These are phyloP conservation scores for Diplodia intermedia DNA, from an alignment of 2,329 filamentous ascomycete genomes.

Conservation along the genomic window DNA sequence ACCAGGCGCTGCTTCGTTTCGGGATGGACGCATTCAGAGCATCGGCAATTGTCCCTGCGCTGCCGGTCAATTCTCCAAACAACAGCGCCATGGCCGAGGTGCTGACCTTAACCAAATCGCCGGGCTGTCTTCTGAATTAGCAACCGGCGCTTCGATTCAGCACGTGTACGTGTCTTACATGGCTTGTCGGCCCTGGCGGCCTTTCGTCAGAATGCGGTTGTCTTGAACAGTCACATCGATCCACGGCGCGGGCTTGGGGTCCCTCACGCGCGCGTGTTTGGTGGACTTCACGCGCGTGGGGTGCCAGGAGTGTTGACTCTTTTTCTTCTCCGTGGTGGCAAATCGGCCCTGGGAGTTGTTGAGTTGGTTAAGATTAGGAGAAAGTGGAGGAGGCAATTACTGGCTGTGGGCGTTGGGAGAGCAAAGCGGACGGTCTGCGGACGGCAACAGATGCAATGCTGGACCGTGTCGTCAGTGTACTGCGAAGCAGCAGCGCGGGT, in stretches of 20 bases:
- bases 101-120: constrained; percentile 23
- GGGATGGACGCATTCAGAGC: constrained; percentile 69
- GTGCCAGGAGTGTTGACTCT: no score
- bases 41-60: constrained; percentile 74
- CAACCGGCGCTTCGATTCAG: neutral
- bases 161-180: neutral
- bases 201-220: neutral
- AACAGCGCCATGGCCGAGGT: neutral
- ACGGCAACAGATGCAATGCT: neutral
- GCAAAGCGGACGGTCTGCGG: neutral
- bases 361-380: neutral
- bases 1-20: constrained; percentile 73
- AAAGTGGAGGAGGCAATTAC: neutral
- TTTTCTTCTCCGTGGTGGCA: no score
- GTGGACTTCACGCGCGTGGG: no score
- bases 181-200: neutral
- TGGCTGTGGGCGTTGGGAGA: neutral
- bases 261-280: neutral
- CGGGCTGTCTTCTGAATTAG: neutral
- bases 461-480: neutral
- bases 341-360: neutral
- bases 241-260: no score
- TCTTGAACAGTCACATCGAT: neutral
- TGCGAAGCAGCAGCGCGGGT: neutral
- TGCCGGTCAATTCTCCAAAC: neutral